Base-by-base conservation (phyloP, 208 protist species). In the Leishmania lainsoni region DNA sequence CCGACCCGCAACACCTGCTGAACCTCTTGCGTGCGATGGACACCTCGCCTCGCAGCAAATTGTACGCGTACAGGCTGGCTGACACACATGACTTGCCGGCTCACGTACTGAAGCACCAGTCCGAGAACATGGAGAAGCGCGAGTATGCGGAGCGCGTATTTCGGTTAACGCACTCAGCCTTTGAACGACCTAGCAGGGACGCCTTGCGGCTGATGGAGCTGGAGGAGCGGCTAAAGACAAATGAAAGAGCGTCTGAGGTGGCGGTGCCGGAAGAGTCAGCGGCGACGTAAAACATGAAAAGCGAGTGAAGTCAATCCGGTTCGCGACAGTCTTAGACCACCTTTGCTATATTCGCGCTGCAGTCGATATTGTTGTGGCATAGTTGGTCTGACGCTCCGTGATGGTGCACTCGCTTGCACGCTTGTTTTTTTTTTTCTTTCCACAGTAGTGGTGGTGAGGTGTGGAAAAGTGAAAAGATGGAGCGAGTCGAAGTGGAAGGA, bases 21-120 rank as follows among this genome's bases (percentile, higher is more conserved):
- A 94, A 95, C 56, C 26, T 94, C 12, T 77, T 97, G 22, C 90
- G 92, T 39, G 83, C 85, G 48, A 39, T 88, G 63, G 92, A 95
- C 79, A 94, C 88, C 26, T 97, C 94, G 16, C 94, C 94, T 29
- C 89, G 94, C 39, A 94, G 90, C 65, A 84, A 79, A 74, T 84
- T 97, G 22, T 89, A 97, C 78, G 70, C 87, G 20, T 90, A 97
- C 63, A 77, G 80, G 9, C 49, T 92, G 65, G 83, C 90, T 56
- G 94, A 91, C 56, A 85, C 79, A 48, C 77, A 91, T 68, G 85
- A 84, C 74, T 83, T 95, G 59, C 93, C 93, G n/a, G 45, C 12
- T 8, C 93, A 97, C 75, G 85, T 97, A 17, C 42, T 59, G 54
- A 54, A 45, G 65, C 91, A 95, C 70, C 83, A 92, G 22, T 74